Percentiles rank a stretch among this genome's conserved stretches.
These are phyloP conservation scores for Xylaria hypoxylon DNA, from an alignment of 2,329 filamentous ascomycete species.

Conservation along the genomic window DNA sequence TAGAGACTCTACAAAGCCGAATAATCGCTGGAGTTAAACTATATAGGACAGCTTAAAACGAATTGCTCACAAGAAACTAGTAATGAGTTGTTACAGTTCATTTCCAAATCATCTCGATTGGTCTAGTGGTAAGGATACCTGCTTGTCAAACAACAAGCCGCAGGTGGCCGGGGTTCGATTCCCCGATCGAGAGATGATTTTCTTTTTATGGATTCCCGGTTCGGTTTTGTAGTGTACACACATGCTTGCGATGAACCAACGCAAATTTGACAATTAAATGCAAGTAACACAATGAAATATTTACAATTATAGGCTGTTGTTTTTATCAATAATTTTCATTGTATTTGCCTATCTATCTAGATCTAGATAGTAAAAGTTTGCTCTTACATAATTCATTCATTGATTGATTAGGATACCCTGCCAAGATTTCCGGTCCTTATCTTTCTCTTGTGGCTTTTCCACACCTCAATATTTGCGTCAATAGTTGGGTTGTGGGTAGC, in stretches of 20 bases:
- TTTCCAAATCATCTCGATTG: slow-evolving; percentile 43
- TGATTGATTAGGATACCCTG: neutral
- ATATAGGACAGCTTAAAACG: no score
- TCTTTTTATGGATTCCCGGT: slow-evolving; percentile 1
- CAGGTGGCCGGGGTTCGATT: slow-evolving; percentile 52
- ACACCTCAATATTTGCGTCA: slow-evolving; percentile 15
- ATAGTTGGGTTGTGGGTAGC: slow-evolving; percentile 20
- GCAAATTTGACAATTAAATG: no score
- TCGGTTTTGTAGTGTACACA: no score
- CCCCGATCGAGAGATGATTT: slow-evolving; percentile 51
- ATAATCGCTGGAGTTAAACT: no score
- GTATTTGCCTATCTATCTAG: neutral
- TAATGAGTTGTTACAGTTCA: no score
- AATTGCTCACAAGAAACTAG: no score
- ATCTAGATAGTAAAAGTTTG: no score
- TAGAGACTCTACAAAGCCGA: no score
- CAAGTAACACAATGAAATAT: neutral
- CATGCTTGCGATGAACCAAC: no score
- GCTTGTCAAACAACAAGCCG: slow-evolving; percentile 44
- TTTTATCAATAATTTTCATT: neutral
- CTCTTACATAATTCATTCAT: neutral
- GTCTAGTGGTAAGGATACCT: slow-evolving; percentile 49
- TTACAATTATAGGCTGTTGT: neutral
- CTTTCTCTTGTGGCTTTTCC: slow-evolving; percentile 3
- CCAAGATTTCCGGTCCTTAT: neutral